A percentile compares a stretch with the other conserved stretches of the same genome.
Conservation (phyloP, 345 rosid species). For the Eucalyptus regnans region DNA sequence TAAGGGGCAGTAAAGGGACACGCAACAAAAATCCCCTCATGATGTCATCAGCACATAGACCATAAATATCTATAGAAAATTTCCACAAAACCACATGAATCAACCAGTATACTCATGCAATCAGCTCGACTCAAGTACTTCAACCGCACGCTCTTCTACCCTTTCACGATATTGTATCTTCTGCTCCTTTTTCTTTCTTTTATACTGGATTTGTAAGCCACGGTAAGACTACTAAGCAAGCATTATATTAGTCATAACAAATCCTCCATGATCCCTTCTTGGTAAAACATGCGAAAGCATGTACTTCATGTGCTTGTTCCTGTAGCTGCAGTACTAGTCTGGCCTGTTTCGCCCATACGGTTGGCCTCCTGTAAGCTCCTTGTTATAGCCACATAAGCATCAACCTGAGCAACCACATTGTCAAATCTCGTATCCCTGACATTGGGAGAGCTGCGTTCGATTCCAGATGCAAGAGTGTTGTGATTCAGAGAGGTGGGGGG, state of each 20-base stretch:
- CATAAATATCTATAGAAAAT: neutral
- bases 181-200: neutral
- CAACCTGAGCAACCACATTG: neutral
- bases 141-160: neutral
- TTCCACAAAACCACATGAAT: neutral
- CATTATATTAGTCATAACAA: neutral
- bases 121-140: neutral
- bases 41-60: neutral
- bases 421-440: neutral
- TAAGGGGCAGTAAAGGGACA: neutral
- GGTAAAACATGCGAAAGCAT: neutral
- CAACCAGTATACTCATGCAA: neutral
- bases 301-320: neutral
- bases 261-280: neutral
- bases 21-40: neutral
- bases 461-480: neutral
- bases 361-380: neutral
- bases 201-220: neutral
- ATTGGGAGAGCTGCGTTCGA: neutral
- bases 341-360: neutral
- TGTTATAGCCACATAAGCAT: neutral
- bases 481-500: neutral
- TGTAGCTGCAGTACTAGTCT: neutral
- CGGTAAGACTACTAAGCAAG: constrained; percentile 13
- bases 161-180: neutral